Percentiles rank a stretch among this genome's conserved stretches.
phyloP scores from a whole-genome alignment of 495 filamentous ascomycete genomes.

The Penicillium daleae region DNA sequence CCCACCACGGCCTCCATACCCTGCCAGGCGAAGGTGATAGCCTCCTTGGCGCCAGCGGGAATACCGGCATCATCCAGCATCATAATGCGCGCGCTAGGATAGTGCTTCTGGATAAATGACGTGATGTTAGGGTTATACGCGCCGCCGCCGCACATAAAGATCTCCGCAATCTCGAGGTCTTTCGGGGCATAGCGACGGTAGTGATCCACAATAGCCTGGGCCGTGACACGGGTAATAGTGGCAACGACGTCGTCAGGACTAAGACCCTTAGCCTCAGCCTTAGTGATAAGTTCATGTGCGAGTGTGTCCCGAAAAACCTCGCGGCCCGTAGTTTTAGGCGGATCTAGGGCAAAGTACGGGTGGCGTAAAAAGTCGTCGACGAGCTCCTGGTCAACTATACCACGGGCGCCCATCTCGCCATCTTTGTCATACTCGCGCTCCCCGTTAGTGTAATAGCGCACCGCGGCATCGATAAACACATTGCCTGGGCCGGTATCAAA shows the following conservation, averaged over 20 bases:
- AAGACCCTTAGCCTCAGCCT: slow-evolving; percentile 47
- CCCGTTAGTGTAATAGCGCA: slow-evolving; percentile 42
- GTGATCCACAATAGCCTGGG: slow-evolving; percentile 59
- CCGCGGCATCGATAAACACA: slow-evolving; percentile 45
- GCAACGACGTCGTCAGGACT: slow-evolving; percentile 55
- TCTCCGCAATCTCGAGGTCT: slow-evolving; percentile 53
- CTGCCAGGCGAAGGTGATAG: slow-evolving; percentile 61
- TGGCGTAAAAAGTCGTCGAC: slow-evolving; percentile 56
- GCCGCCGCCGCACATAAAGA: slow-evolving; percentile 68
- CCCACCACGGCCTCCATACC: slow-evolving; percentile 59
- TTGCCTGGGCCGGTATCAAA: slow-evolving; percentile 56
- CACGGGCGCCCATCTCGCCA: slow-evolving; percentile 55
- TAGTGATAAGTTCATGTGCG: slow-evolving; percentile 50
- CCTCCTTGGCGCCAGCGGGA: slow-evolving; percentile 58
- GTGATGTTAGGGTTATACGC: slow-evolving; percentile 58
- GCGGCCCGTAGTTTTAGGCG: slow-evolving; percentile 61
- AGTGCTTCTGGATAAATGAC: slow-evolving; percentile 51
- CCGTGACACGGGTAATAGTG: slow-evolving; percentile 59
- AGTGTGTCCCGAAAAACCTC: slow-evolving; percentile 61
- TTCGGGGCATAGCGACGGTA: slow-evolving; percentile 55
- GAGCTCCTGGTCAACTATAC: slow-evolving; percentile 54
- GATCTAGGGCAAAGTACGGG: slow-evolving; percentile 52
- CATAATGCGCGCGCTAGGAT: slow-evolving; percentile 51
- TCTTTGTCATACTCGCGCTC: slow-evolving; percentile 46
- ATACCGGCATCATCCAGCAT: slow-evolving; percentile 61